Conservation (phyloP, 2,329 filamentous ascomycete genomes). For the Paraphoma chrysanthemicola region DNA sequence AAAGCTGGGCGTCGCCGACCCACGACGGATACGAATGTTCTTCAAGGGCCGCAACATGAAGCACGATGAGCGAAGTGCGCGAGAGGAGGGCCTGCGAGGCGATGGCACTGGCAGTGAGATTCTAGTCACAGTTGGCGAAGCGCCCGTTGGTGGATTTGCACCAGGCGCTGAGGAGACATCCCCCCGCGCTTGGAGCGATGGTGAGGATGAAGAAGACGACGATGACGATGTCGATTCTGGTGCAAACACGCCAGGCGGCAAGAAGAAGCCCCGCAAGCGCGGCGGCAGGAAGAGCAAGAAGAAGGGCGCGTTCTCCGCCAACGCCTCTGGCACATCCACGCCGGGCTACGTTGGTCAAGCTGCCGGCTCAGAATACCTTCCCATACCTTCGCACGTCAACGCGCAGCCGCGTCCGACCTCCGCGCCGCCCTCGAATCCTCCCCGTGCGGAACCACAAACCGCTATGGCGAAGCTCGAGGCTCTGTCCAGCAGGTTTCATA, state of each 20-base stretch:
- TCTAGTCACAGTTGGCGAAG: conserved; percentile 64
- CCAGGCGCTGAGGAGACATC: conserved; percentile 45
- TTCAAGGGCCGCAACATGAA: conserved; percentile 78
- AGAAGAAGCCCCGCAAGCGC: conserved; percentile 43
- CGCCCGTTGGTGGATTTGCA: conserved; percentile 49
- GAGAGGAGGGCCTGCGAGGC: conserved; percentile 63
- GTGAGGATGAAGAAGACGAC: conserved; percentile 51
- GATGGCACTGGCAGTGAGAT: conserved; percentile 68
- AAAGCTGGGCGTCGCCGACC: conserved; percentile 68
- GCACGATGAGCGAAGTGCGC: conserved; percentile 64
- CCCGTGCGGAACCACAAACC: conserved; percentile 41
- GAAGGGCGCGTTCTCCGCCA: conserved; percentile 48
- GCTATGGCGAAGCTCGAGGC: conserved; percentile 67
- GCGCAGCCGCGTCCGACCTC: conserved; percentile 41
- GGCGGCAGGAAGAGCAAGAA: conserved; percentile 55
- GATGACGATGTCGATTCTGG: conserved; percentile 35
- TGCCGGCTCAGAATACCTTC: conserved; percentile 46
- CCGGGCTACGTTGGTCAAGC: conserved; percentile 44
- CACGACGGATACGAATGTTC: conserved; percentile 68
- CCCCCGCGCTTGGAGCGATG: conserved; percentile 36
- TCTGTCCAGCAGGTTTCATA: conserved; percentile 70
- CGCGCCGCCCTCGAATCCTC: conserved; percentile 47
- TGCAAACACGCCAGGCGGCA: conserved; percentile 32
- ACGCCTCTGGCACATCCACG: conserved; percentile 52
- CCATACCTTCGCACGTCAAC: conserved; percentile 44